Conservation (phyloP, 2,329 filamentous ascomycete genomes). For the Ophiostoma novo-ulmi region DNA sequence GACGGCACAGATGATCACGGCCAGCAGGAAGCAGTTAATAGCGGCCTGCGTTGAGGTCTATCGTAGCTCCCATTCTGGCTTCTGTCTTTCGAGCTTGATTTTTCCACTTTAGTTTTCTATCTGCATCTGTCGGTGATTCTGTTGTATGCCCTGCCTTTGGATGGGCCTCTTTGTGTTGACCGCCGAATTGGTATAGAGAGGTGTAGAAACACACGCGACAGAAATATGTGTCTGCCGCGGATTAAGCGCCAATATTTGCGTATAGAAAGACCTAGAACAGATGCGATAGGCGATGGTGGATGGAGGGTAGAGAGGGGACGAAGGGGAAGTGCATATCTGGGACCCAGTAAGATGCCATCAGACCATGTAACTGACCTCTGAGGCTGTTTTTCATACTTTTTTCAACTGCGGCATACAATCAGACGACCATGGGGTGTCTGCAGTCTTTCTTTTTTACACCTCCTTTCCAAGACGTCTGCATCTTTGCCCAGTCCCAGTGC, state of each 20-base stretch:
- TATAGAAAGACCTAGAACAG: not conserved
- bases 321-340: not conserved
- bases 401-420: not conserved
- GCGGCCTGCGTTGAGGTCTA: not conserved
- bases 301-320: not conserved
- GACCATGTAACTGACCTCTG: not conserved
- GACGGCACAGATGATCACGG: conserved; percentile 1
- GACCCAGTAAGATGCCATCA: not conserved
- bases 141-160: too few species aligned
- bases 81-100: not conserved
- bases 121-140: too few species aligned
- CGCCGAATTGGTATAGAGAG: too few species aligned
- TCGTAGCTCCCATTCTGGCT: not conserved
- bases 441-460: not conserved
- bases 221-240: not conserved
- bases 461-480: not conserved
- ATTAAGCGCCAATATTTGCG: not conserved
- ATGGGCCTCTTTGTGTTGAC: not conserved
- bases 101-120: not conserved
- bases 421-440: not conserved
- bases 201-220: too few species aligned
- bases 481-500: not conserved
- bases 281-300: conserved; percentile 1
- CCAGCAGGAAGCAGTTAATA: not conserved
- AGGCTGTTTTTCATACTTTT: not conserved